Evolutionary conservation across 148 eudicot species (phyloP).

Genomic region (Diospyros lotus): DNA sequence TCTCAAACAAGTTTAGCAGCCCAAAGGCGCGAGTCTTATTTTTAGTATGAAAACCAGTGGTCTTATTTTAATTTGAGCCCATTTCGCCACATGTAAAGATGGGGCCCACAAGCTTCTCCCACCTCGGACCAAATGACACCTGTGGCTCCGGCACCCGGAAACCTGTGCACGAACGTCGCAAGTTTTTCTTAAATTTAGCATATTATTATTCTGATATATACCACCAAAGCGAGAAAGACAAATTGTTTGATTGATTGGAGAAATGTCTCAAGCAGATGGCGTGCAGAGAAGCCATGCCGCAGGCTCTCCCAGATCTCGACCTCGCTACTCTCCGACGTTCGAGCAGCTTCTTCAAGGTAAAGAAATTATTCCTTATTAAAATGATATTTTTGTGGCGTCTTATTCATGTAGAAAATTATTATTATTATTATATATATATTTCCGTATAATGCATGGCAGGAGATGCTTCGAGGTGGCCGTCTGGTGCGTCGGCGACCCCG

Average conservation of each 20-base stretch:
- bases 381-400: not conserved
- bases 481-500: conserved; percentile 27
- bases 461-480: conserved; percentile 26
- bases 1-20: too few species aligned
- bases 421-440: too few species aligned
- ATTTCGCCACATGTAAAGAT: conserved; percentile 28
- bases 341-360: conserved; percentile 61
- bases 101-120: conserved; percentile 21
- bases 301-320: conserved; percentile 24
- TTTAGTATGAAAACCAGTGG: too few species aligned
- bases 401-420: not conserved
- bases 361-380: too few species aligned
- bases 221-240: too few species aligned
- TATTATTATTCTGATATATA: too few species aligned
- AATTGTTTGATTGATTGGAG: not conserved
- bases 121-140: conserved; percentile 2
- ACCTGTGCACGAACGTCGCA: conserved; percentile 20
- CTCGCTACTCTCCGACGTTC: conserved; percentile 31
- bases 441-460: conserved; percentile 25
- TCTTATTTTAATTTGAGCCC: not conserved
- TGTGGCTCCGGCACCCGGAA: conserved; percentile 6
- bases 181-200: conserved; percentile 5
- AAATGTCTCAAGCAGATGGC: conserved; percentile 51
- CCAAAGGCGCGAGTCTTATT: too few species aligned
- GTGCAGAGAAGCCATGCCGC: conserved; percentile 20